Conservation (phyloP, 129 eudicot genomes). For the Sambucus nigra region DNA sequence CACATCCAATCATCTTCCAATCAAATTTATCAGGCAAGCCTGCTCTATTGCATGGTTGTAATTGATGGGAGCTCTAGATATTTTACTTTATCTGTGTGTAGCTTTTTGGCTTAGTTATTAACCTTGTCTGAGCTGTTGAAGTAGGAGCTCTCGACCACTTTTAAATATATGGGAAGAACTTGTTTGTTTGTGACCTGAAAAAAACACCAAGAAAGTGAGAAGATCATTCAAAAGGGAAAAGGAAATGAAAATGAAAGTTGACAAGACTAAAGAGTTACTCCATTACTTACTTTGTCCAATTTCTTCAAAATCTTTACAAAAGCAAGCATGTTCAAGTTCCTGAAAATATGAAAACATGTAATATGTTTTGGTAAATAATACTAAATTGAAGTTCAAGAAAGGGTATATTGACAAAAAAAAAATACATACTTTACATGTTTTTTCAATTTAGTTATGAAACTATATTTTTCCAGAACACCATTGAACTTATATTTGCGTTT, state of each 20-base stretch:
- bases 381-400: background rate
- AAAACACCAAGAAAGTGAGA: constrained; percentile 17
- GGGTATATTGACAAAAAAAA: too few species aligned
- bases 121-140: constrained; percentile 97
- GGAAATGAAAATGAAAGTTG: background rate
- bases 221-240: constrained; percentile 8
- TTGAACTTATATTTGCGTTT: too few species aligned
- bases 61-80: constrained; percentile 21
- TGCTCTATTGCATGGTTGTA: constrained; percentile 7
- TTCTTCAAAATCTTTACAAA: constrained; percentile 92
- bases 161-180: constrained; percentile 78
- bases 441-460: too few species aligned
- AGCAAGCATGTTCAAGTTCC: constrained; percentile 99
- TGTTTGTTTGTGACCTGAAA: constrained; percentile 88
- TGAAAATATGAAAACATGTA: constrained; percentile 13
- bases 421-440: too few species aligned
- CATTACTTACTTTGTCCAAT: constrained; percentile 81
- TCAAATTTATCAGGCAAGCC: constrained; percentile 11
- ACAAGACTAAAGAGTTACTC: constrained; percentile 4
- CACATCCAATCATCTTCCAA: constrained; percentile 35
- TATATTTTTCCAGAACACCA: too few species aligned
- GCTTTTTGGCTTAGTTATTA: constrained; percentile 7
- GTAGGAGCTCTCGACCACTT: constrained; percentile 95
- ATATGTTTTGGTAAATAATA: background rate
- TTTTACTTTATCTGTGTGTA: background rate